A percentile compares a stretch with the other conserved stretches of the same genome.
Conservation (phyloP, 805 yeast genomes). For the Alloascoidea hylecoeti region DNA sequence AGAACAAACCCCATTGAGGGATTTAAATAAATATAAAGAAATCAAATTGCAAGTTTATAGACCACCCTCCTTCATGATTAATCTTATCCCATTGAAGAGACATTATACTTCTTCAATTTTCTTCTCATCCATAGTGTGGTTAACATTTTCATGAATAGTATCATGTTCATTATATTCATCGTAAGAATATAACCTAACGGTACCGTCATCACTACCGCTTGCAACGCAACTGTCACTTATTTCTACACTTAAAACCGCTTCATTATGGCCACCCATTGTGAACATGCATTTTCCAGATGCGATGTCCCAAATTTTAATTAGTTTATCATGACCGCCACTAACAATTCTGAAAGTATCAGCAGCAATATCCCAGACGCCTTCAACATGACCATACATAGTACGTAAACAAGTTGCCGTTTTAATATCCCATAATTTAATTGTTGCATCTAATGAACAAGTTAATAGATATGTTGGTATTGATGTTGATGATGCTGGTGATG, state of each 20-base stretch:
- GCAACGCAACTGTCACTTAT: constrained; percentile 83
- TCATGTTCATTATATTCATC: too few relatives aligned
- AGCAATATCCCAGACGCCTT: constrained; percentile 95
- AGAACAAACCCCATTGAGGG: too few relatives aligned
- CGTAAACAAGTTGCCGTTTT: constrained; percentile 76
- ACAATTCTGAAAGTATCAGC: constrained; percentile 93
- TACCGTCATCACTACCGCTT: constrained; percentile 82
- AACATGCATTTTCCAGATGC: constrained; percentile 92
- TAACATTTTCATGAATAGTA: too few relatives aligned
- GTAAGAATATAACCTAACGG: constrained; percentile 73
- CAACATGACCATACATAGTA: constrained; percentile 95
- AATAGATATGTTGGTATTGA: constrained; percentile 67
- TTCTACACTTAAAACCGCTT: constrained; percentile 51
- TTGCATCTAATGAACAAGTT: constrained; percentile 83
- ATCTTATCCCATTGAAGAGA: too few relatives aligned
- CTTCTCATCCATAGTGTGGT: too few relatives aligned
- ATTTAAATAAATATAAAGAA: too few relatives aligned
- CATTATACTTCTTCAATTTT: too few relatives aligned
- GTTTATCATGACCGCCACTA: constrained; percentile 87
- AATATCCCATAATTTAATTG: constrained; percentile 88
- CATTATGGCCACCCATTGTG: constrained; percentile 64
- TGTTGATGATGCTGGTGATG: constrained; percentile 10
- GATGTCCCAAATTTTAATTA: constrained; percentile 88
- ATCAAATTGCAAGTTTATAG: too few relatives aligned
- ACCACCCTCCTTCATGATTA: too few relatives aligned